Base-by-base conservation (phyloP, 2,329 filamentous ascomycete genomes). In the Alternaria dauci region DNA sequence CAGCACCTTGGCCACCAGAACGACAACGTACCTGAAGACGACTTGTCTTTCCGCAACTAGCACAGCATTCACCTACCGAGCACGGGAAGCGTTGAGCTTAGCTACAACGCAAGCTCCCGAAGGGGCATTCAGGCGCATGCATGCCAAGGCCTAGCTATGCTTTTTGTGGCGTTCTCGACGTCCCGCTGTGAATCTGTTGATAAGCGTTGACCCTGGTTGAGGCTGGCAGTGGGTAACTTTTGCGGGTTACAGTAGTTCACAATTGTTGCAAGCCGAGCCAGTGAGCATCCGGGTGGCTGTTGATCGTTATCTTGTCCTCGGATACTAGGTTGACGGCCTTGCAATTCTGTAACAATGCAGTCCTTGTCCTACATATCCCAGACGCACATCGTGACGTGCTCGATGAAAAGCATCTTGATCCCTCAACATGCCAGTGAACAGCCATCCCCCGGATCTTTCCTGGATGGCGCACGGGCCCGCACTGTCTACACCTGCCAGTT, bases 1-100 rank as follows among this genome's bases (percentile, higher is more conserved):
- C 65, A 59, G 48, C 63, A 42, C 43, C 56, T 63, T 59, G 53
- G 54, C 59, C 39, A 34, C 53, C 48, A 51, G 42, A 59, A 52
- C 41, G 23, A 26, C 32, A 53, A 58, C 52, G 38, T 52, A 48
- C 38, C 44, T 43, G 16, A 44, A 41, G 34, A 39, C 25, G 23
- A 30, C 51, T 51, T 41, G 34, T 51, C 46, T 46, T 50, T 32
- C 28, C 20, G 51, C 38, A 26, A 32, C 36, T 61, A 28, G 47
- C 55, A 58, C 54, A 12, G 28, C 58, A 50, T 55, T 39, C 44
- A 18, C 36, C 12, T 47, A 48, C 28, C 36, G 36, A 32, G 32
- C 20, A 38, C 47, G 39, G 50, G 39, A 52, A 44, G 43, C 28
- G 52, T 60, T 57, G 52, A 34, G 23, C 47, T 46, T 52, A 39